phyloP scores from a whole-genome alignment of 1,284 basidiomycete genomes.

The Amylostereum chailletii region DNA sequence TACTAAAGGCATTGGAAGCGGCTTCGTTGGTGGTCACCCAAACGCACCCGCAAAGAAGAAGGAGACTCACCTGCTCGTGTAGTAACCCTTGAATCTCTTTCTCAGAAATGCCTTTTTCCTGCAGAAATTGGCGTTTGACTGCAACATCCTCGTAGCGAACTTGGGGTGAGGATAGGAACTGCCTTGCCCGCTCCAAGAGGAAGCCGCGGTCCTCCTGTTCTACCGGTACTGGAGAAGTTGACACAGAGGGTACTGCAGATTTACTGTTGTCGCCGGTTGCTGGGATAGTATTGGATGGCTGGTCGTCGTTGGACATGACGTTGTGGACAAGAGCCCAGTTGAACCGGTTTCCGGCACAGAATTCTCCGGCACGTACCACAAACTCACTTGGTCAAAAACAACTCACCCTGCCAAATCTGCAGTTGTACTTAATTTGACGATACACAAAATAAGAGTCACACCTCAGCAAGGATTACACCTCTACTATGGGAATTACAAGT shows the following conservation, averaged over 20 bases:
- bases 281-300: neutral
- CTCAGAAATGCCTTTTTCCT: conserved; percentile 60
- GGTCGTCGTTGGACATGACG: conserved; percentile 12
- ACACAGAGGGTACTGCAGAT: neutral
- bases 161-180: conserved; percentile 59
- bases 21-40: conserved; percentile 2
- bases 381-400: too few relatives aligned
- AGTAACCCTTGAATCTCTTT: conserved; percentile 55
- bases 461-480: too few relatives aligned
- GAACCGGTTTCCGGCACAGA: too few relatives aligned
- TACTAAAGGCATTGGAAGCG: conserved; percentile 47
- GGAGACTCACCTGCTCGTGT: conserved; percentile 40
- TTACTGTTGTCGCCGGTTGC: neutral
- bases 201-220: conserved; percentile 23
- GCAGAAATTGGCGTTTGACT: conserved; percentile 57
- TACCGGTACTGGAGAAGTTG: conserved; percentile 2
- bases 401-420: too few relatives aligned
- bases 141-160: conserved; percentile 45
- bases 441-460: too few relatives aligned
- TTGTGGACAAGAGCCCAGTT: neutral
- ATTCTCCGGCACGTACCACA: too few relatives aligned
- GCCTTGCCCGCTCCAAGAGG: conserved; percentile 49
- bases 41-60: conserved; percentile 6
- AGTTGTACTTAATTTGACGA: too few relatives aligned
- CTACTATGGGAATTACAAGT: too few relatives aligned